Conservation (phyloP, 2,329 filamentous ascomycete genomes). For the Monilinia fructicola region DNA sequence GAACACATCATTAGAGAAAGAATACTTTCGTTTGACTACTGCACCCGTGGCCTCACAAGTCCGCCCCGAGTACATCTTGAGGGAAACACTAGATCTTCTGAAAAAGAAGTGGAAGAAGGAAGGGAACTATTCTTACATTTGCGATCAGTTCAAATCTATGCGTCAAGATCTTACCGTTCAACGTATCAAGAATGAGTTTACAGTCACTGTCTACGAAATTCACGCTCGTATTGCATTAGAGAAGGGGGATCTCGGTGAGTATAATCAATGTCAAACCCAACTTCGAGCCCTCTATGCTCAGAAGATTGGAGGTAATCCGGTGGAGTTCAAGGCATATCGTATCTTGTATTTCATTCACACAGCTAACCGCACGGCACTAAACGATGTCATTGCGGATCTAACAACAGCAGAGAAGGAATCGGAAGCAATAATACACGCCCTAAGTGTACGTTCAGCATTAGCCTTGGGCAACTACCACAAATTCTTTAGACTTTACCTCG, state of each 20-base stretch:
- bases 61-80: conserved; percentile 76
- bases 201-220: conserved; percentile 93
- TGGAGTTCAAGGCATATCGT: conserved; percentile 98
- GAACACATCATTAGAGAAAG: conserved; percentile 83
- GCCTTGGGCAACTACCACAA: conserved; percentile 95
- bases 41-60: conserved; percentile 86
- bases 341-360: conserved; percentile 99
- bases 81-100: conserved; percentile 80
- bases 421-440: conserved; percentile 80
- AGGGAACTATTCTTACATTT: conserved; percentile 94
- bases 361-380: conserved; percentile 95
- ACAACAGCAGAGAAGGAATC: conserved; percentile 93
- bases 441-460: conserved; percentile 86
- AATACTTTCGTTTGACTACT: conserved; percentile 88
- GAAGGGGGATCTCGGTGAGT: conserved; percentile 99
- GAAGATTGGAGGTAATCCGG: conserved; percentile 82
- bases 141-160: conserved; percentile 98
- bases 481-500: conserved; percentile 94
- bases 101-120: conserved; percentile 95
- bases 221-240: conserved; percentile 96
- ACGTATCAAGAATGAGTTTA: conserved; percentile 94
- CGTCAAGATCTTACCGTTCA: conserved; percentile 98
- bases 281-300: conserved; percentile 86
- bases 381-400: conserved; percentile 98
- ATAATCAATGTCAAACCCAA: conserved; percentile 99